Conservation (phyloP, 805 yeast genomes). For the Lachancea nothofagi region DNA sequence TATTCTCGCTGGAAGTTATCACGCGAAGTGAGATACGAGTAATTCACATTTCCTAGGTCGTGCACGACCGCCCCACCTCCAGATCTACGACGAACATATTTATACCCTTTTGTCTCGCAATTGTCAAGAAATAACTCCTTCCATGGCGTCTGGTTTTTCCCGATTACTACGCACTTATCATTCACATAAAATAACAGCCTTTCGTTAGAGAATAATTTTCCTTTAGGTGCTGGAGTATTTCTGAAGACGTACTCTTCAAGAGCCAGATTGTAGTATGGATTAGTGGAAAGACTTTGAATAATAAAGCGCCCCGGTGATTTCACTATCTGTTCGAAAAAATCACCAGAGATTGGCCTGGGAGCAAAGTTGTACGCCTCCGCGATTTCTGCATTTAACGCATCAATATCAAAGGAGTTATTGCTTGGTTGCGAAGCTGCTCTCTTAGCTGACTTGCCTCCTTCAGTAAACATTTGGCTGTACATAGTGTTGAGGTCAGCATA, state of each 20-base stretch:
- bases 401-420: slow-evolving; percentile 24
- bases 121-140: slow-evolving; percentile 66
- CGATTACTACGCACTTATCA: slow-evolving; percentile 83
- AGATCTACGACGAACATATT: slow-evolving; percentile 69
- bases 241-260: slow-evolving; percentile 74
- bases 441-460: slow-evolving; percentile 1
- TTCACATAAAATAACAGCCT: slow-evolving; percentile 72
- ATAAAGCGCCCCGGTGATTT: slow-evolving; percentile 49
- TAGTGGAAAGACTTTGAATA: slow-evolving; percentile 43
- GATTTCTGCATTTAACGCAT: slow-evolving; percentile 34
- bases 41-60: slow-evolving; percentile 83
- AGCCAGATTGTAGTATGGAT: slow-evolving; percentile 76
- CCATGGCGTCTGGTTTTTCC: slow-evolving; percentile 96
- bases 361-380: slow-evolving; percentile 26
- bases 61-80: slow-evolving; percentile 99
- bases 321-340: slow-evolving; percentile 23
- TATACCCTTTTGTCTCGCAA: slow-evolving; percentile 46
- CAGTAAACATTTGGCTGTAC: slow-evolving; percentile 35
- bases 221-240: slow-evolving; percentile 44
- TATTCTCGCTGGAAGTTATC: slow-evolving; percentile 55
- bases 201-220: slow-evolving; percentile 32
- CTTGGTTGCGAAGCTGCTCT: slow-evolving; percentile 1
- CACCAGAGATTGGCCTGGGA: slow-evolving; percentile 10
- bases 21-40: slow-evolving; percentile 69
- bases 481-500: slow-evolving; percentile 32